Conservation (phyloP, 805 yeast species). For the Starmerella apis region DNA sequence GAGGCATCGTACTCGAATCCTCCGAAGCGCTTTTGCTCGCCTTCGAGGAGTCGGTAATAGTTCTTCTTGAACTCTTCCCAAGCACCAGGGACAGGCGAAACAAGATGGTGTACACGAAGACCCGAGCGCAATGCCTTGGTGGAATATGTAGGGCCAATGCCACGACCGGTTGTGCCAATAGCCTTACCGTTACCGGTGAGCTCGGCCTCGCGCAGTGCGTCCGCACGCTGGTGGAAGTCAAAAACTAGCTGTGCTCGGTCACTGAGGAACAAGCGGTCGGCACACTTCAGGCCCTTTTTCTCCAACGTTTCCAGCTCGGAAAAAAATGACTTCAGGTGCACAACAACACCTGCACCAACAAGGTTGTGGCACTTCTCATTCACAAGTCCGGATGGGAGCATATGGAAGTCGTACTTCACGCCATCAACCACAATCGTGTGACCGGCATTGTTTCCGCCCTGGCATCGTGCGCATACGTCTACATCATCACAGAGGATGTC, state of each 20-base stretch:
- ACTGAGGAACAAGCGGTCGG: conserved; percentile 72
- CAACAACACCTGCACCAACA: conserved; percentile 92
- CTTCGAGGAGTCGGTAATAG: conserved; percentile 63
- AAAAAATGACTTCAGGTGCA: conserved; percentile 89
- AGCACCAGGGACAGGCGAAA: conserved; percentile 75
- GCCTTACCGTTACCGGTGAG: conserved; percentile 66
- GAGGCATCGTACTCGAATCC: conserved; percentile 69
- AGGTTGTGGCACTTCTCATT: conserved; percentile 83
- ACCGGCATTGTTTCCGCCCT: conserved; percentile 98
- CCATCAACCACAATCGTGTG: conserved; percentile 92
- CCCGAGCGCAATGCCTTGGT: conserved; percentile 97
- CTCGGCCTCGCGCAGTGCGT: conserved; percentile 89
- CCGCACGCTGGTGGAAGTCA: conserved; percentile 96
- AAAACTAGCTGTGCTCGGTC: conserved; percentile 94
- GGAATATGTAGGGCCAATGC: conserved; percentile 96
- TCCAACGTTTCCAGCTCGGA: conserved; percentile 73
- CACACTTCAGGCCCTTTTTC: conserved; percentile 63
- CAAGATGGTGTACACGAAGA: conserved; percentile 90
- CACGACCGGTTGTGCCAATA: conserved; percentile 97
- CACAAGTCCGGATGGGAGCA: conserved; percentile 96
- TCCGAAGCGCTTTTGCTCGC: conserved; percentile 86
- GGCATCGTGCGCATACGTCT: conserved; percentile 93
- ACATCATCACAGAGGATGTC: conserved; percentile 89
- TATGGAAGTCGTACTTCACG: conserved; percentile 91
- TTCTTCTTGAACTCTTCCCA: conserved; percentile 83